Conservation (phyloP, 1,284 basidiomycete species). For the Inonotus hispidus region DNA sequence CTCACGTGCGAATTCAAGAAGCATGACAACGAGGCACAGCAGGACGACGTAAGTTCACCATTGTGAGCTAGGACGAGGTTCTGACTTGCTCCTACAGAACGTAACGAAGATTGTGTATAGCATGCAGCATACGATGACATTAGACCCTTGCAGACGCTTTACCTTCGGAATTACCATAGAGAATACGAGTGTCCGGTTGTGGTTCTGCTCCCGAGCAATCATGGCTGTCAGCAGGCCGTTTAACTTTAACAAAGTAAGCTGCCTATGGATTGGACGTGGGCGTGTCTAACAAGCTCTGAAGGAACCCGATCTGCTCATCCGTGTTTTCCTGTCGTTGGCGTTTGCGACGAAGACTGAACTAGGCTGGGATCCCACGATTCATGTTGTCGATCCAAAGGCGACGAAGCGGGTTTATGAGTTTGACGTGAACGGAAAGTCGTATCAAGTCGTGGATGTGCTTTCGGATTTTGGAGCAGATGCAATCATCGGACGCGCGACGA, state of each 20-base stretch:
- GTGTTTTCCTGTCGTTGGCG: slow-evolving; percentile 5
- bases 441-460: background rate
- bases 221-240: background rate
- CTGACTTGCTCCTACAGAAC: slow-evolving; percentile 17
- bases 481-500: background rate
- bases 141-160: slow-evolving; percentile 20
- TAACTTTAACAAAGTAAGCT: slow-evolving; percentile 2
- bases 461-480: slow-evolving; percentile 1
- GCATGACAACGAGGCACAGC: background rate
- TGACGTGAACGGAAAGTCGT: background rate
- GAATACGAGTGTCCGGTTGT: slow-evolving; percentile 15
- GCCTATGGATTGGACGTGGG: background rate
- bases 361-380: slow-evolving; percentile 5
- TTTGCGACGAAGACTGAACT: slow-evolving; percentile 1
- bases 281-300: background rate
- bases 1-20: slow-evolving; percentile 3
- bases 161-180: slow-evolving; percentile 17
- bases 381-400: background rate
- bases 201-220: slow-evolving; percentile 1
- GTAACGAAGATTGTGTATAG: slow-evolving; percentile 12
- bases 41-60: background rate
- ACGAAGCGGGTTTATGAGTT: background rate
- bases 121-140: slow-evolving; percentile 17
- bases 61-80: background rate
- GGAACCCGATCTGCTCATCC: background rate